Evolutionary conservation across 768 basidiomycete species (phyloP).

Genomic region (Stropharia rugosoannulata): DNA sequence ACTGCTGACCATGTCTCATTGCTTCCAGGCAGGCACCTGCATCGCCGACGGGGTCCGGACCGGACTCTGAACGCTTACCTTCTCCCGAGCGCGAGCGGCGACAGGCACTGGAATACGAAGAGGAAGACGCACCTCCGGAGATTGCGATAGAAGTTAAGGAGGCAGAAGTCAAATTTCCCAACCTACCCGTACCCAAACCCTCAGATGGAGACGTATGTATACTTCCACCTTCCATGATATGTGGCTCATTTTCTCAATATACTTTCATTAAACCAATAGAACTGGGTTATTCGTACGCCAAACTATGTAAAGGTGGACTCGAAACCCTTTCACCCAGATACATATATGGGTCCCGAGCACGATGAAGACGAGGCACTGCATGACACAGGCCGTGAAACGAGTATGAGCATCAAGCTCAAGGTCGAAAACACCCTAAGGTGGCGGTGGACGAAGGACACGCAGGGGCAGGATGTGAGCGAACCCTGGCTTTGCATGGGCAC

Average conservation of each 20-base stretch:
- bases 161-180: constrained; percentile 80
- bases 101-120: constrained; percentile 77
- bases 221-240: constrained; percentile 4
- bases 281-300: constrained; percentile 93
- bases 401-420: constrained; percentile 82
- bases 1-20: constrained; percentile 9
- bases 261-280: constrained; percentile 37
- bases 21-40: constrained; percentile 22
- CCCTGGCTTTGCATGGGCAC: neutral
- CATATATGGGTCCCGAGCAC: constrained; percentile 81
- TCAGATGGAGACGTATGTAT: constrained; percentile 88
- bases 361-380: constrained; percentile 65
- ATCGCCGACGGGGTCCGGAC: constrained; percentile 50
- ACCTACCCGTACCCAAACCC: constrained; percentile 77
- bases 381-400: constrained; percentile 70
- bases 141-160: constrained; percentile 58
- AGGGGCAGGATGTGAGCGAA: constrained; percentile 70
- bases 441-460: constrained; percentile 85
- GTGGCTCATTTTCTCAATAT: neutral
- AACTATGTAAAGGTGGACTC: constrained; percentile 89
- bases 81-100: constrained; percentile 63
- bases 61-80: constrained; percentile 63
- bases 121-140: constrained; percentile 67
- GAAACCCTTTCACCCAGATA: constrained; percentile 86
- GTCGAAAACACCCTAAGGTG: constrained; percentile 95